phyloP scores from a whole-genome alignment of 371 early-diverging fungal genomes.

The Mortierella sp. region DNA sequence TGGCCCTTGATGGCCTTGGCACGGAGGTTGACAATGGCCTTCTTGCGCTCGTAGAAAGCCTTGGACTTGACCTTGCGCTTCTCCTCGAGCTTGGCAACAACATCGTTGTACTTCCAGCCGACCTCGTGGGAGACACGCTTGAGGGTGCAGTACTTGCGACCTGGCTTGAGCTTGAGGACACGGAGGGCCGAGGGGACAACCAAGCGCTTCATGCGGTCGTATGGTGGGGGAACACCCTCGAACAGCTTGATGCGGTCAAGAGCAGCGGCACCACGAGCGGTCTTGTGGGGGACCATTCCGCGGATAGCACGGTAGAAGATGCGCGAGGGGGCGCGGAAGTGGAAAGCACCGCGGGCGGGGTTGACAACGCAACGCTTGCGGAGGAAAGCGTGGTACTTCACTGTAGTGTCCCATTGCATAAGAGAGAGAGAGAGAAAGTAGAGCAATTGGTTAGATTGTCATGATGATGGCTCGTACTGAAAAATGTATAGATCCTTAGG shows the following conservation, averaged over 20 bases:
- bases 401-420: slow-evolving; percentile 54
- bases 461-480: neutral
- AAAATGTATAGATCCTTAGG: too few relatives aligned
- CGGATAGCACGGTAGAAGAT: slow-evolving; percentile 98
- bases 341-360: slow-evolving; percentile 99
- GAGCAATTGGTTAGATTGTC: neutral
- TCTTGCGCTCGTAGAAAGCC: slow-evolving; percentile 94
- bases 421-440: neutral
- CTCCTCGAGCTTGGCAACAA: slow-evolving; percentile 94
- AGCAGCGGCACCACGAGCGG: slow-evolving; percentile 97
- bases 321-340: slow-evolving; percentile 98
- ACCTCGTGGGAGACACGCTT: slow-evolving; percentile 95
- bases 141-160: slow-evolving; percentile 96
- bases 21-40: slow-evolving; percentile 69
- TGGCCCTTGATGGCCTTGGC: slow-evolving; percentile 70
- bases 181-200: slow-evolving; percentile 98
- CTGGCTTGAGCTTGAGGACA: slow-evolving; percentile 95
- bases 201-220: slow-evolving; percentile 95
- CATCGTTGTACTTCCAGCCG: slow-evolving; percentile 99
- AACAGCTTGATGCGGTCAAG: slow-evolving; percentile 98
- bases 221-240: slow-evolving; percentile 99
- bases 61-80: slow-evolving; percentile 96
- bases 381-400: slow-evolving; percentile 97
- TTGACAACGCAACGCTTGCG: slow-evolving; percentile 99
- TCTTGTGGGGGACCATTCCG: slow-evolving; percentile 99